Conservation (phyloP, 495 filamentous ascomycete species). For the Gamarada debralockiae region DNA sequence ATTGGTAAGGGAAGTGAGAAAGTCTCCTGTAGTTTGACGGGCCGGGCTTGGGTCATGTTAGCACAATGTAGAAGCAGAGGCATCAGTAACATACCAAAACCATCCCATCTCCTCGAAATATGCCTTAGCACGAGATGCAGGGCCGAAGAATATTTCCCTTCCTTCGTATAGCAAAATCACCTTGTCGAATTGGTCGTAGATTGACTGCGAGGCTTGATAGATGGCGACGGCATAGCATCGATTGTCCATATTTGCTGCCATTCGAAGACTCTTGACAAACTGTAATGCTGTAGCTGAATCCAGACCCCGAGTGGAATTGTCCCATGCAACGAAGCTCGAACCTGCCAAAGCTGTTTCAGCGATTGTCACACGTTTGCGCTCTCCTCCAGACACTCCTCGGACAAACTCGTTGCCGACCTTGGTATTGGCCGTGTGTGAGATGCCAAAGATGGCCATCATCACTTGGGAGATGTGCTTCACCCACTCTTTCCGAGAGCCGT, state of each 20-base stretch:
- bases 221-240: conserved; percentile 47
- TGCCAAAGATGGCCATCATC: conserved; percentile 71
- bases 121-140: conserved; percentile 47
- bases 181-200: conserved; percentile 59
- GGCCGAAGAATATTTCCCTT: conserved; percentile 61
- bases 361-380: conserved; percentile 75
- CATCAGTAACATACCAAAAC: too few species aligned
- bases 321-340: conserved; percentile 72
- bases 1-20: conserved; percentile 67
- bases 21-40: conserved; percentile 60
- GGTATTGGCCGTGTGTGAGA: conserved; percentile 70
- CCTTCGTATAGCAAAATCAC: conserved; percentile 60
- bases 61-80: too few species aligned
- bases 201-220: conserved; percentile 20
- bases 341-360: conserved; percentile 62
- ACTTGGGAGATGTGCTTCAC: conserved; percentile 64
- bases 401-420: conserved; percentile 72
- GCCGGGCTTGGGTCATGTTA: conserved; percentile 44
- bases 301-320: conserved; percentile 58
- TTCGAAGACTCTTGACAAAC: conserved; percentile 40
- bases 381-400: conserved; percentile 74
- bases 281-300: conserved; percentile 43
- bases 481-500: conserved; percentile 49
- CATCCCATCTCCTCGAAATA: conserved; percentile 61
- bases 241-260: conserved; percentile 43